Conservation (phyloP, 2,329 filamentous ascomycete genomes). For the Ceratocystis cubensis region DNA sequence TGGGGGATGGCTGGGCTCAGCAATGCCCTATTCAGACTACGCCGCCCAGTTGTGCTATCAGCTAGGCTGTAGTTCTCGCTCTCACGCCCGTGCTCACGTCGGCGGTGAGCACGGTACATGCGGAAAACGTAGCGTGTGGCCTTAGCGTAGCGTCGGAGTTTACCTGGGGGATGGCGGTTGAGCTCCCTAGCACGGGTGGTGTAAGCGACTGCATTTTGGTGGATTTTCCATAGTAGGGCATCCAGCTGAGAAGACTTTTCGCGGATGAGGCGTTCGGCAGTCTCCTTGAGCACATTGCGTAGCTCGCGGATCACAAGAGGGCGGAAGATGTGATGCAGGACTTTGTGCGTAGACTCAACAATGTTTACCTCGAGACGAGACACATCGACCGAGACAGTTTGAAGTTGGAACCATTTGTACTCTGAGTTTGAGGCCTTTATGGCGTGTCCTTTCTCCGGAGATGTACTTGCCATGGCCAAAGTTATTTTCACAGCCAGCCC, state of each 20-base stretch:
- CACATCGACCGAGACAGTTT: slow-evolving; percentile 74
- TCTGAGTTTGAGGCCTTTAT: neutral
- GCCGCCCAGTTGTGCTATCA: neutral
- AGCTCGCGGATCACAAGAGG: slow-evolving; percentile 74
- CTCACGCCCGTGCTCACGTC: slow-evolving; percentile 7
- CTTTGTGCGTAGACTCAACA: slow-evolving; percentile 89
- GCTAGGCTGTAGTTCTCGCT: neutral
- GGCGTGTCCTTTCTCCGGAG: slow-evolving; percentile 50
- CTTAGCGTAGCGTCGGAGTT: slow-evolving; percentile 70
- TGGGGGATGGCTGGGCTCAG: neutral
- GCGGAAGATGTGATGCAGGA: slow-evolving; percentile 77
- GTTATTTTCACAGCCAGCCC: slow-evolving; percentile 60
- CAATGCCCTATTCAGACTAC: neutral
- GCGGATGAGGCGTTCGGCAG: slow-evolving; percentile 77
- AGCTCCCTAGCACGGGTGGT: slow-evolving; percentile 44
- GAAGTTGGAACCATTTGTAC: slow-evolving; percentile 76
- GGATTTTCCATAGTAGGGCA: slow-evolving; percentile 57
- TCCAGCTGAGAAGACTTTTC: slow-evolving; percentile 70
- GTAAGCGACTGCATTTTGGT: slow-evolving; percentile 69
- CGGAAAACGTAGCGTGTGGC: slow-evolving; percentile 18
- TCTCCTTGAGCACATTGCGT: slow-evolving; percentile 73
- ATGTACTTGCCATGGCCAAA: slow-evolving; percentile 42
- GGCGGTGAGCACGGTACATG: slow-evolving; percentile 3
- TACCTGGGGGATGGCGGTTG: slow-evolving; percentile 62
- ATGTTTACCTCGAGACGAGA: slow-evolving; percentile 77